Evolutionary conservation across 768 basidiomycete species (phyloP).

Genomic region (Boletus tomentosulus): DNA sequence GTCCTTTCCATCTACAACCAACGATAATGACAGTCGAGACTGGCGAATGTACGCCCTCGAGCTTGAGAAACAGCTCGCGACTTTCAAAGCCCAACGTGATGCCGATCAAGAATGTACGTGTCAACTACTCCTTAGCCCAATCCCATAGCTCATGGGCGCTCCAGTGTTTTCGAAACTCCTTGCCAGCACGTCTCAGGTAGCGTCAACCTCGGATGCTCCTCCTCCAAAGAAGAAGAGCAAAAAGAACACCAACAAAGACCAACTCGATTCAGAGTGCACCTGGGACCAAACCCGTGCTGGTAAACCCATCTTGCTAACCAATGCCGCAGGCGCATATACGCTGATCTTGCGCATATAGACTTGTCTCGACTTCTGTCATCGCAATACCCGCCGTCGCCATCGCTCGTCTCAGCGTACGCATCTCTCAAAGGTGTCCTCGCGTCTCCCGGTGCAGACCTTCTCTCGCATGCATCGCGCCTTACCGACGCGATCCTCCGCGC

Average conservation of each 20-base stretch:
- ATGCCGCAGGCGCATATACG: not conserved
- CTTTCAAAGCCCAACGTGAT: conserved; percentile 19
- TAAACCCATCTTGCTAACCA: not conserved
- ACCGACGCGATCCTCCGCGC: conserved; percentile 18
- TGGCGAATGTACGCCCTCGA: conserved; percentile 29
- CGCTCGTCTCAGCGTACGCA: conserved; percentile 19
- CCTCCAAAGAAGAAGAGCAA: conserved; percentile 27
- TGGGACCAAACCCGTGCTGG: conserved; percentile 24
- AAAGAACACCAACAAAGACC: conserved; percentile 16
- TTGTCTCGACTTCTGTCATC: conserved; percentile 19
- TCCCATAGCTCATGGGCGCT: not conserved
- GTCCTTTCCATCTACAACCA: conserved; percentile 16
- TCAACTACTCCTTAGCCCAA: not conserved
- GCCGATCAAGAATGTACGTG: conserved; percentile 23
- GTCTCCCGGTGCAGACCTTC: conserved; percentile 3
- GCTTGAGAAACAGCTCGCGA: conserved; percentile 24
- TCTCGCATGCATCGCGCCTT: conserved; percentile 10
- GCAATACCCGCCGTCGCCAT: conserved; percentile 20
- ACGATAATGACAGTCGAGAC: not conserved
- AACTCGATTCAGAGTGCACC: conserved; percentile 12
- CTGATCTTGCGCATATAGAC: conserved; percentile 8
- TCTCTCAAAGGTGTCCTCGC: conserved; percentile 20
- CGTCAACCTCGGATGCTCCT: conserved; percentile 14
- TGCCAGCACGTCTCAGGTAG: conserved; percentile 10
- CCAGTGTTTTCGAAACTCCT: conserved; percentile 21